Evolutionary conservation across 179 eudicot species (phyloP).

Genomic region (Vitellaria paradoxa): DNA sequence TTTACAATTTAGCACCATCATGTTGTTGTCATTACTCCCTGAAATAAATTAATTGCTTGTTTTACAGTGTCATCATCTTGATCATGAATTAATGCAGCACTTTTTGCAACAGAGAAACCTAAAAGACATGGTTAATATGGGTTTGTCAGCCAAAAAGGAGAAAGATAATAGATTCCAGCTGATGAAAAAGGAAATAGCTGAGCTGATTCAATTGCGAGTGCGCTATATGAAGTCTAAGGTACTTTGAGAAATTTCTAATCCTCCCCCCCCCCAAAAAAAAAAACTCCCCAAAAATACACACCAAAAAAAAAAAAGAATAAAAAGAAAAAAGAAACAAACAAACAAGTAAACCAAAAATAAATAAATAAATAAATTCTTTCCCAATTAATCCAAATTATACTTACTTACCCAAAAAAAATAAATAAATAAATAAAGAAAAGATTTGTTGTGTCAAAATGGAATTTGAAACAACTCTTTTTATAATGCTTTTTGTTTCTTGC

Average conservation of each 20-base stretch:
- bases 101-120: constrained; percentile 65
- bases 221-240: constrained; percentile 71
- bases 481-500: neutral
- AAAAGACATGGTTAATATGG: constrained; percentile 61
- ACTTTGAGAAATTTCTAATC: neutral
- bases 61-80: neutral
- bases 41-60: neutral
- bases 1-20: neutral
- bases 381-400: too few species aligned
- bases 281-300: too few species aligned
- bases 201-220: constrained; percentile 59
- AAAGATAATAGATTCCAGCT: constrained; percentile 77
- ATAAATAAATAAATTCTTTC: too few species aligned
- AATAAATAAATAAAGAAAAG: neutral
- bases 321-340: neutral
- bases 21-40: neutral
- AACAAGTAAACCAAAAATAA: too few species aligned
- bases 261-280: neutral
- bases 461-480: too few species aligned
- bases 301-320: too few species aligned
- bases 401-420: too few species aligned
- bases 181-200: constrained; percentile 76
- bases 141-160: constrained; percentile 85
- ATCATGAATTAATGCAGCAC: neutral
- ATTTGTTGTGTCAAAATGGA: neutral